phyloP scores from a whole-genome alignment of 371 early-diverging fungal genomes.

The Mucor mucedo region DNA sequence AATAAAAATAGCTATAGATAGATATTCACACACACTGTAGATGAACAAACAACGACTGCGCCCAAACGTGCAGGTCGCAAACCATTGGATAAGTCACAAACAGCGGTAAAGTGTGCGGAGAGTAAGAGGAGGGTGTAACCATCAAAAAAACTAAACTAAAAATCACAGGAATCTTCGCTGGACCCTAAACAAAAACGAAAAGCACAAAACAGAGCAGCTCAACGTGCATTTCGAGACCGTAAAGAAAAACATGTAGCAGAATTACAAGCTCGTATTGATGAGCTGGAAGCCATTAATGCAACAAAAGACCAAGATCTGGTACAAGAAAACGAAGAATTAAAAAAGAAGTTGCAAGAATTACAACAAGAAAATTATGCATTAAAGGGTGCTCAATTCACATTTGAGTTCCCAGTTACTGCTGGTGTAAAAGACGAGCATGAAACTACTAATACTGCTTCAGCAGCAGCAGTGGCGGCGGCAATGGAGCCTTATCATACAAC shows the following conservation, averaged over 20 bases:
- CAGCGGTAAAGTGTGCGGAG: slow-evolving; percentile 22
- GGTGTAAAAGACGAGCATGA: background rate
- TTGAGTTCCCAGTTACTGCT: slow-evolving; percentile 39
- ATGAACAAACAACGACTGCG: slow-evolving; percentile 23
- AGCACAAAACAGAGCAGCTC: slow-evolving; percentile 81
- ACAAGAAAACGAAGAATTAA: slow-evolving; percentile 41
- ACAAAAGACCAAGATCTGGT: slow-evolving; percentile 32
- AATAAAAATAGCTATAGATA: background rate
- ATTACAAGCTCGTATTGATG: slow-evolving; percentile 67
- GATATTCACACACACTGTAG: slow-evolving; percentile 11
- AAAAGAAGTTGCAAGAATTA: slow-evolving; percentile 35
- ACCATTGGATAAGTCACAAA: slow-evolving; percentile 38
- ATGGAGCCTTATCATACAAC: background rate
- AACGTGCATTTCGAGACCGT: slow-evolving; percentile 79
- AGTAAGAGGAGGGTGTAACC: background rate
- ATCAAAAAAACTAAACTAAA: background rate
- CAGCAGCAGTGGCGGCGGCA: too few relatives aligned
- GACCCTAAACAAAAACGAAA: slow-evolving; percentile 70
- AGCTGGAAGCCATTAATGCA: slow-evolving; percentile 53
- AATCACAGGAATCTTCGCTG: slow-evolving; percentile 12
- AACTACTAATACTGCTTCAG: background rate
- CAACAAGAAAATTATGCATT: slow-evolving; percentile 51
- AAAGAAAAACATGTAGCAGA: slow-evolving; percentile 71
- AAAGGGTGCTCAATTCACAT: slow-evolving; percentile 49
- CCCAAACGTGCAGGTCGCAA: slow-evolving; percentile 48